Percentiles rank a stretch among this genome's conserved stretches.
phyloP scores from a whole-genome alignment of 148 eudicot genomes.

The Spergularia marina region DNA sequence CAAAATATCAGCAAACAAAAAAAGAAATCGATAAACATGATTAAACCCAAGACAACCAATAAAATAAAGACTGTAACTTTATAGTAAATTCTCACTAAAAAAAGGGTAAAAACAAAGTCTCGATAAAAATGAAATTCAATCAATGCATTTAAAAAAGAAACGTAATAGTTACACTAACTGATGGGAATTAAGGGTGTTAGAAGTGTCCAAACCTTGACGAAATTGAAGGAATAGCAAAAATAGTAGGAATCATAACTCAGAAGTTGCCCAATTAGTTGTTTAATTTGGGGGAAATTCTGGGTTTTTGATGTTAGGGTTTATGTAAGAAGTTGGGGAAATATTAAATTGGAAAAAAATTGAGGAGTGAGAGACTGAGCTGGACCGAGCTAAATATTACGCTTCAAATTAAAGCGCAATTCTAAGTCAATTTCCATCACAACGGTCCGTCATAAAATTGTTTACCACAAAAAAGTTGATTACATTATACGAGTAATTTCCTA shows the following conservation, averaged over 20 bases:
- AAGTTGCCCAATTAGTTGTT: not conserved
- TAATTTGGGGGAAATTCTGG: not conserved
- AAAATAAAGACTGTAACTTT: too few relatives aligned
- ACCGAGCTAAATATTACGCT: not conserved
- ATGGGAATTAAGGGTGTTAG: too few relatives aligned
- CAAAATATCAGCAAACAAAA: not conserved
- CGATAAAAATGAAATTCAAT: too few relatives aligned
- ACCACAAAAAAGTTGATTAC: too few relatives aligned
- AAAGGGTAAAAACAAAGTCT: too few relatives aligned
- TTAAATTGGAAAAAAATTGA: not conserved
- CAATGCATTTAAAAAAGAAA: too few relatives aligned
- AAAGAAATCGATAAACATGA: not conserved
- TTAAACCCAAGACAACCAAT: too few relatives aligned
- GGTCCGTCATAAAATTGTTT: too few relatives aligned
- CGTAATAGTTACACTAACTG: too few relatives aligned
- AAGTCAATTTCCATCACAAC: not conserved
- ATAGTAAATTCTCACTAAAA: too few relatives aligned
- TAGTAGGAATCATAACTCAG: not conserved
- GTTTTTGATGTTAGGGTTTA: conserved; percentile 21
- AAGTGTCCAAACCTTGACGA: conserved; percentile 9
- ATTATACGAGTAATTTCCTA: too few relatives aligned
- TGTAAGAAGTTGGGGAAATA: not conserved
- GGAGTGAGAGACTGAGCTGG: not conserved
- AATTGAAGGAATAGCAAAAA: not conserved
- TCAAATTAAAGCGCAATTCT: not conserved